Percentiles rank a stretch among this genome's conserved stretches.
phyloP scores from a whole-genome alignment of 345 rosid genomes.

The Orychophragmus violaceus region DNA sequence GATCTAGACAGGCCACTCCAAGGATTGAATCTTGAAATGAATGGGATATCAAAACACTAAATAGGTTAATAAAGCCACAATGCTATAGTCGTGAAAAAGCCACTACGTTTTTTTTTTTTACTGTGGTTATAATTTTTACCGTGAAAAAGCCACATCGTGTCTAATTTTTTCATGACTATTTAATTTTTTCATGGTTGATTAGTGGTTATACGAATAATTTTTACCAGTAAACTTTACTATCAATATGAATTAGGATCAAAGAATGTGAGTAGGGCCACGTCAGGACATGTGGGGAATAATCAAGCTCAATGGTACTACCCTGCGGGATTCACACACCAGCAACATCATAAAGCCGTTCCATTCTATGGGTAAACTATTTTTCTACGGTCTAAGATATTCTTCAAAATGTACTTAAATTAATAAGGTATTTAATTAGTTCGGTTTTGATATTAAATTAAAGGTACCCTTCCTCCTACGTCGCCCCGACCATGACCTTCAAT shows the following conservation, averaged over 20 bases:
- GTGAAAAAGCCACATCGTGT: no score
- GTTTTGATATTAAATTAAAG: slow-evolving; percentile 29
- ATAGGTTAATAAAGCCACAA: no score
- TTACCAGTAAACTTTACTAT: background rate
- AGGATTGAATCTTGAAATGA: no score
- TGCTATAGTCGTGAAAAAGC: no score
- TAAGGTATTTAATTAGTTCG: background rate
- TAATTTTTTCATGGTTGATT: no score
- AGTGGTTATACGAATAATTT: no score
- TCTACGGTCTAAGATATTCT: background rate
- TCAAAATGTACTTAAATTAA: background rate
- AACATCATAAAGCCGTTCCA: slow-evolving; percentile 61
- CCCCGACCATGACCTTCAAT: slow-evolving; percentile 56
- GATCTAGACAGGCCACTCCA: no score
- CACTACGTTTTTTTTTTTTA: no score
- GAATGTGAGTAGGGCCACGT: slow-evolving; percentile 45
- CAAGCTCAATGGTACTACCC: slow-evolving; percentile 88
- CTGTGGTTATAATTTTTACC: no score
- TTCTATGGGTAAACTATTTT: slow-evolving; percentile 54
- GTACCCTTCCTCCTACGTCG: slow-evolving; percentile 63
- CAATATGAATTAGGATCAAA: slow-evolving; percentile 38
- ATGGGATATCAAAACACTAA: no score
- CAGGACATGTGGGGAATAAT: slow-evolving; percentile 45
- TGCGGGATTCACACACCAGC: slow-evolving; percentile 51
- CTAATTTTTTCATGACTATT: no score